Conservation (phyloP, 2,329 filamentous ascomycete species). For the Phialocephala subalpina region DNA sequence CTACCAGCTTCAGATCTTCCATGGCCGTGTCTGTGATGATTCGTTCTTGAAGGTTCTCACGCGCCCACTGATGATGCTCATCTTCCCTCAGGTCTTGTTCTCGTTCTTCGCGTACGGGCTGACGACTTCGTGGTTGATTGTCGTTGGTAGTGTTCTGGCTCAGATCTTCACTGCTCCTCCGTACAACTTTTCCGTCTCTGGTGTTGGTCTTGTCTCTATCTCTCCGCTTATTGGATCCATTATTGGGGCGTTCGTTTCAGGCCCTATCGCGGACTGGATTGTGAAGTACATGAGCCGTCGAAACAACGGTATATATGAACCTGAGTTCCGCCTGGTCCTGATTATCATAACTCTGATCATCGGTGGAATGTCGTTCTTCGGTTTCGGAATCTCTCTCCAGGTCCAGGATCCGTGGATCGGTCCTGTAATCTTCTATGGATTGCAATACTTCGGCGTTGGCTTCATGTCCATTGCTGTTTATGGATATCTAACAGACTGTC, state of each 20-base stretch:
- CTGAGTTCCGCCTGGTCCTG: conserved; percentile 47
- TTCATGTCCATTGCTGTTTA: conserved; percentile 48
- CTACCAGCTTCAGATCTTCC: conserved; percentile 35
- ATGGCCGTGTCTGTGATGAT: conserved; percentile 40
- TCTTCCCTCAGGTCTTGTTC: conserved; percentile 36
- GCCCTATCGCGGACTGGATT: conserved; percentile 46
- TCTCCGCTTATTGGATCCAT: conserved; percentile 24
- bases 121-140: conserved; percentile 29
- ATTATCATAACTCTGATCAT: conserved; percentile 38
- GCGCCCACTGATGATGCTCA: conserved; percentile 41
- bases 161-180: conserved; percentile 27
- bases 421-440: conserved; percentile 46
- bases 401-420: conserved; percentile 32
- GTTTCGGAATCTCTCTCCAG: conserved; percentile 47
- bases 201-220: conserved; percentile 20
- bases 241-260: conserved; percentile 27
- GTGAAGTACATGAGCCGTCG: conserved; percentile 50
- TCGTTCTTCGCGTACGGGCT: conserved; percentile 31
- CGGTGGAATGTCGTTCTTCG: conserved; percentile 47
- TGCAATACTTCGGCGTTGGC: conserved; percentile 47
- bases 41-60: conserved; percentile 41
- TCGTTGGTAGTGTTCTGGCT: conserved; percentile 28
- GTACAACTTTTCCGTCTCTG: conserved; percentile 27
- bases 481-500: conserved; percentile 50
- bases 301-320: conserved; percentile 45